Percentiles rank a stretch among this genome's conserved stretches.
Conservation (phyloP, 176 grass and related monocot genomes). For the Olyra latifolia region DNA sequence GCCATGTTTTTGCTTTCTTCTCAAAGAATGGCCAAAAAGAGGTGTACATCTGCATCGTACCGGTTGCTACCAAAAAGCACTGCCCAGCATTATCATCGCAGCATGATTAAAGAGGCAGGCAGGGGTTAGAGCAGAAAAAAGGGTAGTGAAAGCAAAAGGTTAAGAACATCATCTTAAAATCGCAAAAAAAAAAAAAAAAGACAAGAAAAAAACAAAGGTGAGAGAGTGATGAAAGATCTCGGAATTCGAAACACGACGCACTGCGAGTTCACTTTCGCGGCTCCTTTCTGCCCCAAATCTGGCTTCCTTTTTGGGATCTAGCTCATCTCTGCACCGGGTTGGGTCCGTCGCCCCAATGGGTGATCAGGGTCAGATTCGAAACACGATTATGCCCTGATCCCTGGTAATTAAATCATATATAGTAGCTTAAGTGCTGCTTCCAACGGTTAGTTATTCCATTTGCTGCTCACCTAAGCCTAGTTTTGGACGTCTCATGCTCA, state of each 20-base stretch:
- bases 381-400: background rate
- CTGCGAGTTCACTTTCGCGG: background rate
- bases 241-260: background rate
- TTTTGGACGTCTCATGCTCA: background rate
- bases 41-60: background rate
- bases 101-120: constrained; percentile 17
- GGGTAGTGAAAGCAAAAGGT: background rate
- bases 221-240: background rate
- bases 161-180: background rate
- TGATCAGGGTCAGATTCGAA: no score
- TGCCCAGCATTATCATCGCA: background rate
- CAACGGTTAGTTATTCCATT: background rate
- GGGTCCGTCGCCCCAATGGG: background rate
- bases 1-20: no score
- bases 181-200: background rate
- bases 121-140: background rate
- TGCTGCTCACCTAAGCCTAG: background rate
- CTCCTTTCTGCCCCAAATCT: constrained; percentile 16
- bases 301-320: background rate
- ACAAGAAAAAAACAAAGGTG: no score
- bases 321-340: background rate
- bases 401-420: background rate
- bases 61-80: background rate
- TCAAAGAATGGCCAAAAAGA: background rate
- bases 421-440: background rate